Evolutionary conservation across 305 asterid species (phyloP).

Genomic region (Coffea humblotiana): DNA sequence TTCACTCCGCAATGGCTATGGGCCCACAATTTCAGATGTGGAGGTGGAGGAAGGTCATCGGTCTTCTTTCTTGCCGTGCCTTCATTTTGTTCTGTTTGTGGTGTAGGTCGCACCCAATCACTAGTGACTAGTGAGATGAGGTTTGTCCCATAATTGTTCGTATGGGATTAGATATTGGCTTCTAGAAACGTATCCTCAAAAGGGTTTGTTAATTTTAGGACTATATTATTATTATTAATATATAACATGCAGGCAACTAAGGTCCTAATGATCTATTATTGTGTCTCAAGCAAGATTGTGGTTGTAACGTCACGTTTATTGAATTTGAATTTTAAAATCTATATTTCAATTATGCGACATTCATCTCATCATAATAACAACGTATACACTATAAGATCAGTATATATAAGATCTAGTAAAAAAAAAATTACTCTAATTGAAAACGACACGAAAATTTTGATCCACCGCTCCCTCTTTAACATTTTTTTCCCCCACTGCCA

Average conservation of each 20-base stretch:
- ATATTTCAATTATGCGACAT: no score
- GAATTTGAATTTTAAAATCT: no score
- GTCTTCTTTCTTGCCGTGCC: not conserved
- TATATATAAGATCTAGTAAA: no score
- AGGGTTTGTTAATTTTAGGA: not conserved
- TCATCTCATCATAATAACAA: no score
- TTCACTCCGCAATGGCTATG: not conserved
- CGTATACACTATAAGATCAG: no score
- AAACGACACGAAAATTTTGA: constrained; percentile 25
- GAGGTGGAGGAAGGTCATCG: not conserved
- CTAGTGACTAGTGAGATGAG: not conserved
- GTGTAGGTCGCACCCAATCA: not conserved
- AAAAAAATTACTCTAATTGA: not conserved
- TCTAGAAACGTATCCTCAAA: constrained; percentile 11
- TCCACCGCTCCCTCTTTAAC: constrained; percentile 12
- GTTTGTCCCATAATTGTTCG: not conserved
- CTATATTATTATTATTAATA: no score
- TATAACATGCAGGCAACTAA: not conserved
- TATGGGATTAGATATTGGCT: not conserved
- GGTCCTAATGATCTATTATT: not conserved
- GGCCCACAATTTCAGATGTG: not conserved
- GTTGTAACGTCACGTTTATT: no score
- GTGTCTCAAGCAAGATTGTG: no score
- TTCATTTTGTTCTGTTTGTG: not conserved
- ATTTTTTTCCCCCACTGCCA: not conserved